Base-by-base conservation (phyloP, 345 rosid species). In the Cochlearia excelsa region DNA sequence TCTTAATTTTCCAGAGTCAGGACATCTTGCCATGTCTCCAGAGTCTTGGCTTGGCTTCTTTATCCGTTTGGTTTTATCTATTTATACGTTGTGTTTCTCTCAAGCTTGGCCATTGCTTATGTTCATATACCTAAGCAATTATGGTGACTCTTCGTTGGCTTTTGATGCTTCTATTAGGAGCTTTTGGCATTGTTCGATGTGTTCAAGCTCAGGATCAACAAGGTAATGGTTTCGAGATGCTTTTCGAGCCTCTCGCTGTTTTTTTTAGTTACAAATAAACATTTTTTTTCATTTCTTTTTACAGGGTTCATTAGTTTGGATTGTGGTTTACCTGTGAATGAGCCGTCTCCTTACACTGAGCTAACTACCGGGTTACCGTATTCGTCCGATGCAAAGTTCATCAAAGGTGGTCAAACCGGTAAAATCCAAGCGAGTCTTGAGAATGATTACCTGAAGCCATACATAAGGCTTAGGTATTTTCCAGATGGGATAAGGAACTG, bases 251-350 rank as follows among this genome's bases (percentile, higher is more conserved):
- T 40, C 16, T 35, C 11, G 3, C 11, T 48, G 4, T 9, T 29
- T 33, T 5, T 33, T 33, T 33, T 33, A 33, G 3, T 5, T 33
- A 33, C 35, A 33, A 33, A 2, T 33, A 33, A 33, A 3, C 4
- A 33, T 26, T 7, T 7, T 43, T 8, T 38, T 1, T 4, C 5
- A 2, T 26, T 26, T 2, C 45, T 28, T 6, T 16, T 29, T 6
- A 39, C 64, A 74, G 81, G 74, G 6, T 74, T 74, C 65, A 65
- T 75, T 8, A 78, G 79, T 59, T 61, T 78, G 54, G 82, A 75
- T 10, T 75, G 82, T 44, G 83, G 80, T 7, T 52, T 59, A 33
- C 55, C 50, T 0, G 48, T 56, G 1, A 37, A 30, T 27, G 66
- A 55, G 30, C 26, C 0, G 27, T 37, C 57, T 1, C 41, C 34